Base-by-base conservation (phyloP, 2,329 filamentous ascomycete genomes). In the Amylocarpus encephaloides region DNA sequence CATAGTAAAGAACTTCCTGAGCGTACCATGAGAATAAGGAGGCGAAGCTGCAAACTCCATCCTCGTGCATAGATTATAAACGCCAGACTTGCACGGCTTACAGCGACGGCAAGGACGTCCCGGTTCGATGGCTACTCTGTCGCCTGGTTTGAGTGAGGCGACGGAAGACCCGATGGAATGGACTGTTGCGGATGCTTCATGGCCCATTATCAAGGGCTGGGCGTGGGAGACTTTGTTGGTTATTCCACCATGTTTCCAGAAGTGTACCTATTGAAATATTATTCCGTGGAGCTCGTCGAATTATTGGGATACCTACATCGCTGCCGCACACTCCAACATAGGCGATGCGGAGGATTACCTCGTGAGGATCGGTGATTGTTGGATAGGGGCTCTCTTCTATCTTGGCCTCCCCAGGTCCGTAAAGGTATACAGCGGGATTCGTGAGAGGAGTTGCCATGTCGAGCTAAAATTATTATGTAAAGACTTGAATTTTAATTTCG, bases 31-130 rank as follows among this genome's bases (percentile, higher is more conserved):
- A 50, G 69, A 68, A 18, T 19, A 15, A 0, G 75, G 75, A 0
- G 75, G 75, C 0, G 70, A 73, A 0, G 74, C 75, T 6, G 75
- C 74, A 50, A 78, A 78, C 5, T 71, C 60, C 1, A 67, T 76
- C 35, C 73, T 65, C 0, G 63, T 58, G 53, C 71, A 71, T 1
- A 73, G 59, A 38, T 73, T 69, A 59, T 74, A 74, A 2, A 44
- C 36, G 2, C 71, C 72, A 0, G 53, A 48, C 4, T 68, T 66
- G 57, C 74, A 77, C 48, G 66, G 63, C 36, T 69, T 62, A 59
- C 74, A 76, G 29, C 66, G 52, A 42, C 66, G 57, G 49, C 74
- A 77, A 0, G 73, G 71, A 1, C 73, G 65, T 2, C 73, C 73
- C 3, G 73, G 73, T 52, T 77, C 73, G 29, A 77, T 71, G 16